These are phyloP conservation scores for Helicocarpus griseus DNA, from an alignment of 2,329 filamentous ascomycete species.

Conservation along the genomic window DNA sequence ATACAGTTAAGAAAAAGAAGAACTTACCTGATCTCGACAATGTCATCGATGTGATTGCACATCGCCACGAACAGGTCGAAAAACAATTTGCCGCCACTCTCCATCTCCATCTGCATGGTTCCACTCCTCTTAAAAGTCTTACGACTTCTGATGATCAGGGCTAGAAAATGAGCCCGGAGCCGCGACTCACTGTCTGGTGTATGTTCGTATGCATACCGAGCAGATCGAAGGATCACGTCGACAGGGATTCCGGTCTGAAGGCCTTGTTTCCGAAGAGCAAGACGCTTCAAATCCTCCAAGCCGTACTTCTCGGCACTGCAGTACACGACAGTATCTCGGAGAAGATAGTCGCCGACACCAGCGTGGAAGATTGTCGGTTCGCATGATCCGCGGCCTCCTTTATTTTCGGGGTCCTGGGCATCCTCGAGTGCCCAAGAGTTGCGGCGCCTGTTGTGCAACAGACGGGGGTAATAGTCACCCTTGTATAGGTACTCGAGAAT, in stretches of 20 bases:
- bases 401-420: slow-evolving; percentile 44
- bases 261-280: slow-evolving; percentile 89
- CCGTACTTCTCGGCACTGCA: slow-evolving; percentile 85
- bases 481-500: slow-evolving; percentile 97
- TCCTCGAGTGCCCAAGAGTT: slow-evolving; percentile 88
- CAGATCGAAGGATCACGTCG: slow-evolving; percentile 80
- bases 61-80: slow-evolving; percentile 97
- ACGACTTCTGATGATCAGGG: slow-evolving; percentile 92
- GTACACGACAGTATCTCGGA: slow-evolving; percentile 91
- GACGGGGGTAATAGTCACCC: slow-evolving; percentile 85
- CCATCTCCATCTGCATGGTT: slow-evolving; percentile 98
- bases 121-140: slow-evolving; percentile 97
- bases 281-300: slow-evolving; percentile 81
- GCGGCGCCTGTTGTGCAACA: slow-evolving; percentile 76
- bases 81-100: slow-evolving; percentile 87
- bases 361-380: slow-evolving; percentile 71
- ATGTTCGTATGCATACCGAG: slow-evolving; percentile 90
- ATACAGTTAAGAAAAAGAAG: slow-evolving; percentile 9
- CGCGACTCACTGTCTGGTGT: slow-evolving; percentile 87
- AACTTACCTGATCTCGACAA: slow-evolving; percentile 72
- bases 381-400: slow-evolving; percentile 51
- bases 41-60: slow-evolving; percentile 96
- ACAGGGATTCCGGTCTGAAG: slow-evolving; percentile 88
- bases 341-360: slow-evolving; percentile 63
- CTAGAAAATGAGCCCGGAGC: slow-evolving; percentile 92